A percentile compares a stretch with the other conserved stretches of the same genome.
These are phyloP conservation scores for Yamadazyma phyllophila DNA, from an alignment of 805 yeast genomes.

Conservation along the genomic window DNA sequence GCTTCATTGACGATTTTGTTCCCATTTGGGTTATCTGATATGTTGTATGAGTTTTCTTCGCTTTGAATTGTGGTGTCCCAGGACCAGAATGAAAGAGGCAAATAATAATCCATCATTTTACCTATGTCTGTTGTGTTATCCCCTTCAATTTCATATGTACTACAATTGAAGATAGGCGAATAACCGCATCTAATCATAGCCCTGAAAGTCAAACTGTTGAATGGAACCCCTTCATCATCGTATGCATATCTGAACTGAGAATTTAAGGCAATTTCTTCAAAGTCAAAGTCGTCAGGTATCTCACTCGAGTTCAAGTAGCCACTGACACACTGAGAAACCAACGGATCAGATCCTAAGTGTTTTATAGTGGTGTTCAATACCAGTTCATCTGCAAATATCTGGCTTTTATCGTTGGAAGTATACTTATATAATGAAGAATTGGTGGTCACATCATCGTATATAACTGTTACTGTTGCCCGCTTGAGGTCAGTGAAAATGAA, in stretches of 20 bases:
- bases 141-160: constrained; percentile 11
- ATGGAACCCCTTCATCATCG: constrained; percentile 38
- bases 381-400: constrained; percentile 5
- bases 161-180: constrained; percentile 57
- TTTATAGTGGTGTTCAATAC: constrained; percentile 1
- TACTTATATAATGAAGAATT: constrained; percentile 21
- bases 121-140: constrained; percentile 18
- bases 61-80: constrained; percentile 48
- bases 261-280: constrained; percentile 15
- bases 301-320: not conserved
- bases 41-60: not conserved
- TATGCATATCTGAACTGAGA: constrained; percentile 27
- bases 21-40: not conserved
- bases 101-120: constrained; percentile 21
- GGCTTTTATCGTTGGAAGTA: constrained; percentile 20
- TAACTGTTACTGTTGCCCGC: constrained; percentile 27
- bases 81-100: constrained; percentile 58
- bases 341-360: not conserved
- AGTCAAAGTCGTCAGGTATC: constrained; percentile 1
- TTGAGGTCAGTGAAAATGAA: constrained; percentile 27
- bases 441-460: constrained; percentile 19
- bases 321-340: constrained; percentile 1
- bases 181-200: constrained; percentile 54
- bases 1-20: constrained; percentile 20
- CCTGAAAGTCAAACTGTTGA: constrained; percentile 36